Conservation (phyloP, 2,329 filamentous ascomycete genomes). For the Aspergillus fructus region DNA sequence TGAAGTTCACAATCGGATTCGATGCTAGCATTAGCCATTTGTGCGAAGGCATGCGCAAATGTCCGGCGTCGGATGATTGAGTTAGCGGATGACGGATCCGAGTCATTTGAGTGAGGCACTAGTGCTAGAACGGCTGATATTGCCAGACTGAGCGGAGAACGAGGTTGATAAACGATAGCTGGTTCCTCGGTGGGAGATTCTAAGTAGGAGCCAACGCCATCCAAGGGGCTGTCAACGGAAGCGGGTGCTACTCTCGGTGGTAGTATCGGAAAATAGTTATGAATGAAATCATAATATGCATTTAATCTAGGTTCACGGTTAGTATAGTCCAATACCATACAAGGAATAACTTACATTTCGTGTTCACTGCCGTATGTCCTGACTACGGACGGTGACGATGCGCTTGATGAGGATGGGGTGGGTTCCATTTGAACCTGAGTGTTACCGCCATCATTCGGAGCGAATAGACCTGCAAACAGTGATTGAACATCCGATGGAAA, state of each 20-base stretch:
- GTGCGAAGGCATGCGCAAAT: constrained; percentile 42
- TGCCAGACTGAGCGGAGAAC: constrained; percentile 45
- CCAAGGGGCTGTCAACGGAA: constrained; percentile 34
- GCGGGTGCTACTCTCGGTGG: constrained; percentile 36
- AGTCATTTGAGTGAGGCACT: constrained; percentile 42
- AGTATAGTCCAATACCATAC: constrained; percentile 11
- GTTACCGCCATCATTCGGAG: constrained; percentile 22
- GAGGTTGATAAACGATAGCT: constrained; percentile 35
- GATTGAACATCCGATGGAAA: constrained; percentile 36
- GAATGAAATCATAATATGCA: constrained; percentile 48
- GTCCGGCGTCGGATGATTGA: constrained; percentile 39
- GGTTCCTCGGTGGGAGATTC: constrained; percentile 32
- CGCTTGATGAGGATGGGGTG: constrained; percentile 27
- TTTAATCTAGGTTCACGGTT: constrained; percentile 35
- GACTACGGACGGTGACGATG: constrained; percentile 30
- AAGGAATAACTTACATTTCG: constrained; percentile 36
- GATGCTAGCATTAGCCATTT: constrained; percentile 38
- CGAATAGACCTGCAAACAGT: constrained; percentile 40
- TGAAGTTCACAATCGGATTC: constrained; percentile 45
- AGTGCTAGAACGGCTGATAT: constrained; percentile 45
- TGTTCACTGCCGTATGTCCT: constrained; percentile 42
- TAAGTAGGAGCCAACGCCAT: constrained; percentile 30
- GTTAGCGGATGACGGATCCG: constrained; percentile 33
- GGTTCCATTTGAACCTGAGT: constrained; percentile 29
- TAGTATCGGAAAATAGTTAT: constrained; percentile 47